Base-by-base conservation (phyloP, 495 filamentous ascomycete genomes). In the Chlorociboria aeruginascens region DNA sequence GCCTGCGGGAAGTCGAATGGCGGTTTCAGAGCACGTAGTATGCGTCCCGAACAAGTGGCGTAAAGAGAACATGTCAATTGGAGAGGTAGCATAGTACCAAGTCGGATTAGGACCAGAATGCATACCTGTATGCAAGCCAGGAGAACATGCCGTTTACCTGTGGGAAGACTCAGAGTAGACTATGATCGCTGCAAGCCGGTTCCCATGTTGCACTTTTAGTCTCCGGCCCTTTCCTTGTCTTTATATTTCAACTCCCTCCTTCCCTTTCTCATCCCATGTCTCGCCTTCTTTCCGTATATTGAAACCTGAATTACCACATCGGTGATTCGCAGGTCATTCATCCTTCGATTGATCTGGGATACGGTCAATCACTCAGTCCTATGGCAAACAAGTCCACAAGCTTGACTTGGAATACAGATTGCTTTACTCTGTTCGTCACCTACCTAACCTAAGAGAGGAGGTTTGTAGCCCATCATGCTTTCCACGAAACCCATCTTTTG, bases 401-500 rank as follows among this genome's bases (percentile, higher is more conserved):
- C 20, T 7, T 20, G 33, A 31, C 40, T 50, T 50, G 48, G 28
- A 45, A 43, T 29, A 50, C 20, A 36, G 40, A 20, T 8, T 43
- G 32, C 46, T 49, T 33, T 30, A 9, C 14, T 32, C 29, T 14
- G 10, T 6, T 25, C 17, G 38, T 13, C 25, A 16, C 16, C 10
- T 43, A 28, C 25, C 17, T 16, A 28, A 13, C 13, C n/a, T 8
- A 3, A 13, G 20, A 39, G 20, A 16, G 13, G 31, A 11, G 36
- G 11, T 30, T 36, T 17, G 25, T 35, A 48, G 6, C 9, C 6
- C 32, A 33, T 11, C 54, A 69, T 25, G 36, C 87, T 88, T 84
- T 80, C 81, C 34, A 67, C 66, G 57, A 90, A 83, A 59, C 85
- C 88, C 35, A 85, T 98, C 59, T 95, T 95, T 55, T 75, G 93